phyloP scores from a whole-genome alignment of 371 early-diverging fungal species.

The Quaeritorhiza haematococci region DNA sequence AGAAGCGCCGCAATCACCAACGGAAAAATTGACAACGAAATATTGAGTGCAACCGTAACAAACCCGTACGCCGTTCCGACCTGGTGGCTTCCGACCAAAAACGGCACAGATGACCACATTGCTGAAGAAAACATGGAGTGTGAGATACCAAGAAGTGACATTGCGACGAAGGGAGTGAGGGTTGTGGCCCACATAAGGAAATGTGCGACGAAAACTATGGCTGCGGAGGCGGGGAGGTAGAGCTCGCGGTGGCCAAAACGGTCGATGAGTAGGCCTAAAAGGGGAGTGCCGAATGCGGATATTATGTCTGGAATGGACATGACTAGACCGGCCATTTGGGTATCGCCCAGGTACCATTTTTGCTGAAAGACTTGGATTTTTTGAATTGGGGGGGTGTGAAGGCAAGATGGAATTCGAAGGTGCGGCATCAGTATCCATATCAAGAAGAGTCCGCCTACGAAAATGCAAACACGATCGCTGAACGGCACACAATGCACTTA shows the following conservation, averaged over 20 bases:
- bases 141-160: conserved; percentile 47
- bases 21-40: too few species aligned
- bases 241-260: conserved; percentile 40
- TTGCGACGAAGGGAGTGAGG: conserved; percentile 34
- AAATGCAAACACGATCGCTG: too few species aligned
- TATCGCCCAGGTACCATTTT: conserved; percentile 43
- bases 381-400: too few species aligned
- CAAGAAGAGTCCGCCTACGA: too few species aligned
- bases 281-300: conserved; percentile 51
- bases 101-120: conserved; percentile 57
- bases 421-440: too few species aligned
- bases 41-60: conserved; percentile 27
- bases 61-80: conserved; percentile 43
- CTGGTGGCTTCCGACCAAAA: conserved; percentile 38
- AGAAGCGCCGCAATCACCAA: too few species aligned
- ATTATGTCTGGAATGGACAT: conserved; percentile 57
- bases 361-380: conserved; percentile 40
- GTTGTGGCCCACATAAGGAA: conserved; percentile 35
- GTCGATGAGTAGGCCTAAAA: conserved; percentile 52
- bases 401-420: not conserved
- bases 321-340: conserved; percentile 46
- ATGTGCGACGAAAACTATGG: conserved; percentile 41
- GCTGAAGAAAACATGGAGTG: conserved; percentile 50
- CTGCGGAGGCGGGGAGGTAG: conserved; percentile 41
- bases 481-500: too few species aligned